A percentile compares a stretch with the other conserved stretches of the same genome.
These are phyloP conservation scores for Triticum dicoccoides DNA, from an alignment of 176 grass and related monocot genomes.

Conservation along the genomic window DNA sequence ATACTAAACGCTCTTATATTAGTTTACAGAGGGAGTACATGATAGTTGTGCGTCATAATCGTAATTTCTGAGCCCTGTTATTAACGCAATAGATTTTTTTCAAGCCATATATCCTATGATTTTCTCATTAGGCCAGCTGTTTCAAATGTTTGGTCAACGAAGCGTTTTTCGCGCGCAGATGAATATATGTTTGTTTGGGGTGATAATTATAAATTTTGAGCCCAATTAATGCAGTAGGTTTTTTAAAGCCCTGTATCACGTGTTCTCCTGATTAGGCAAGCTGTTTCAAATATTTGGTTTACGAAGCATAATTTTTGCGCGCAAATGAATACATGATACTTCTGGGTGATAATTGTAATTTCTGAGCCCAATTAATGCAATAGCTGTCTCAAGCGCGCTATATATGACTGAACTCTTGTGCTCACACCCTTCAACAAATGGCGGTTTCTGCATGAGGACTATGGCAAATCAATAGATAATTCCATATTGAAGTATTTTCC, in stretches of 20 bases:
- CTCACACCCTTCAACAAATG: not conserved
- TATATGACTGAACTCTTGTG: not conserved
- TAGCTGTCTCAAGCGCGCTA: not conserved
- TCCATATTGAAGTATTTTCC: not conserved
- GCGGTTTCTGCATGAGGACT: slow-evolving; percentile 8
- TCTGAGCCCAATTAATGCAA: not conserved
- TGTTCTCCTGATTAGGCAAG: too few species aligned
- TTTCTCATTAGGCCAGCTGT: not conserved
- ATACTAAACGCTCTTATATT: too few species aligned
- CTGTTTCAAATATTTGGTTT: too few species aligned
- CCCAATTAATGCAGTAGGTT: not conserved
- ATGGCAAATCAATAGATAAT: not conserved
- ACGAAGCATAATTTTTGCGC: too few species aligned
- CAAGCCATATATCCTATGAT: not conserved
- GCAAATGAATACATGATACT: too few species aligned
- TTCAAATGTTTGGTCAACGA: not conserved
- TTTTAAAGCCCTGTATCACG: too few species aligned
- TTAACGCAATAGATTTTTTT: not conserved
- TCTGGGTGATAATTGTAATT: not conserved
- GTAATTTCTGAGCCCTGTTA: not conserved
- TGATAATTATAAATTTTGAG: not conserved
- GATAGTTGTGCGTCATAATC: not conserved
- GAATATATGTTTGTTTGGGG: not conserved
- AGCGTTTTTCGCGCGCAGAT: not conserved
- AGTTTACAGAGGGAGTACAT: not conserved